Conservation (phyloP, 371 early-diverging fungal species). For the Mortierella sp. region DNA sequence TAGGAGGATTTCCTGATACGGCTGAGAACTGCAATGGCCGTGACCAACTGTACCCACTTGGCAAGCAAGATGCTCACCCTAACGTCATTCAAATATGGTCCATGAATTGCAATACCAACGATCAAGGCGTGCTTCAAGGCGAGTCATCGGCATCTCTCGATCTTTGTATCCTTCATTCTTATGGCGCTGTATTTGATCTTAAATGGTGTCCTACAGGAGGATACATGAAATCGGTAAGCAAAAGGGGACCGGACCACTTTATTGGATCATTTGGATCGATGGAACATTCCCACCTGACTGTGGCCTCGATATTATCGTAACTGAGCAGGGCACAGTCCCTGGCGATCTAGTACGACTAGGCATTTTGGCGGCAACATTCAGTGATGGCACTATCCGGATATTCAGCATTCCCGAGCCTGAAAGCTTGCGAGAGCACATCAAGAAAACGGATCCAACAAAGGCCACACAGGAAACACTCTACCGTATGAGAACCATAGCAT, state of each 20-base stretch:
- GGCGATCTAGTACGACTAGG: constrained; percentile 23
- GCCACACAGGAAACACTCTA: constrained; percentile 22
- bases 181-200: constrained; percentile 47
- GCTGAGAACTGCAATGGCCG: constrained; percentile 37
- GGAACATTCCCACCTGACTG: too few species aligned
- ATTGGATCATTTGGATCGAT: too few species aligned
- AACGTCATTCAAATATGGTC: constrained; percentile 49
- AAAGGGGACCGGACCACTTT: not conserved
- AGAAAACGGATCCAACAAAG: not conserved
- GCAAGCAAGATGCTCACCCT: constrained; percentile 45
- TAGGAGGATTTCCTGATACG: constrained; percentile 48
- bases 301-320: too few species aligned
- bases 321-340: constrained; percentile 15
- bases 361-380: constrained; percentile 34
- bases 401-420: constrained; percentile 34
- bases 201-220: constrained; percentile 50
- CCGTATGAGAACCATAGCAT: too few species aligned
- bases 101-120: constrained; percentile 30
- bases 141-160: constrained; percentile 13
- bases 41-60: constrained; percentile 42
- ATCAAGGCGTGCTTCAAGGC: constrained; percentile 20
- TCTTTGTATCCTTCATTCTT: constrained; percentile 33
- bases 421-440: constrained; percentile 12
- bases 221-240: constrained; percentile 27
- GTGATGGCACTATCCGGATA: constrained; percentile 44